phyloP scores from a whole-genome alignment of 495 filamentous ascomycete genomes.

The Aspergillus cristatus region DNA sequence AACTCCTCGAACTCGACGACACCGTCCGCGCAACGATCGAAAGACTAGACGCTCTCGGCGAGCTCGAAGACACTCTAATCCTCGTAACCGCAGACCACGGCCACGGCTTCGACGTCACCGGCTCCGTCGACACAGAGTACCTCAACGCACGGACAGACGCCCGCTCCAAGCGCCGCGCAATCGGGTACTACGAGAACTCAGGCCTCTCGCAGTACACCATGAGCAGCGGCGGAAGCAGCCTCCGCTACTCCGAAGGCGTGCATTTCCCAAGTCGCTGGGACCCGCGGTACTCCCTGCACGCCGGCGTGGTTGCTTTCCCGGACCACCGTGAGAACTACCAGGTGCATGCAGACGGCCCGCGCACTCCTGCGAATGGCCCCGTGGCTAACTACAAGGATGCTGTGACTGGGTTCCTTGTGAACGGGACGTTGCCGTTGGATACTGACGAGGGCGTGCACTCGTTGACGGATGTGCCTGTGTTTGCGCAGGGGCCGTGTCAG shows the following conservation, averaged over 20 bases:
- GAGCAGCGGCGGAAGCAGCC: slow-evolving; percentile 23
- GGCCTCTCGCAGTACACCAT: slow-evolving; percentile 62
- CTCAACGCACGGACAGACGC: slow-evolving; percentile 47
- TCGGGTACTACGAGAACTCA: slow-evolving; percentile 57
- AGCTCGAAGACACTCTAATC: slow-evolving; percentile 57
- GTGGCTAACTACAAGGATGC: slow-evolving; percentile 53
- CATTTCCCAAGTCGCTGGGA: slow-evolving; percentile 71
- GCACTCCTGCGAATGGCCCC: slow-evolving; percentile 49
- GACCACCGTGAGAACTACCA: slow-evolving; percentile 60
- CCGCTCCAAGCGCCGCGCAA: slow-evolving; percentile 55
- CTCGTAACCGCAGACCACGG: slow-evolving; percentile 70
- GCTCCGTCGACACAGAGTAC: slow-evolving; percentile 48
- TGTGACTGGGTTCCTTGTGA: slow-evolving; percentile 53
- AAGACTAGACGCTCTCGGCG: slow-evolving; percentile 45
- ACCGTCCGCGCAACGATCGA: slow-evolving; percentile 58
- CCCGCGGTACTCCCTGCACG: slow-evolving; percentile 62
- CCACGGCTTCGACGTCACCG: slow-evolving; percentile 62
- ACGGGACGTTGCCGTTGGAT: slow-evolving; percentile 55
- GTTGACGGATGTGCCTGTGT: slow-evolving; percentile 68
- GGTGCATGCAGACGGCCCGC: slow-evolving; percentile 47
- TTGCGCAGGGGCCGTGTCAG: slow-evolving; percentile 62
- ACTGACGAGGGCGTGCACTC: slow-evolving; percentile 57
- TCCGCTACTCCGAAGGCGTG: slow-evolving; percentile 50
- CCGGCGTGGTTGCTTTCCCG: slow-evolving; percentile 53
- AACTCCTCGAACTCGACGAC: slow-evolving; percentile 68